Base-by-base conservation (phyloP, 1,284 basidiomycete genomes). In the Volvariella volvacea region DNA sequence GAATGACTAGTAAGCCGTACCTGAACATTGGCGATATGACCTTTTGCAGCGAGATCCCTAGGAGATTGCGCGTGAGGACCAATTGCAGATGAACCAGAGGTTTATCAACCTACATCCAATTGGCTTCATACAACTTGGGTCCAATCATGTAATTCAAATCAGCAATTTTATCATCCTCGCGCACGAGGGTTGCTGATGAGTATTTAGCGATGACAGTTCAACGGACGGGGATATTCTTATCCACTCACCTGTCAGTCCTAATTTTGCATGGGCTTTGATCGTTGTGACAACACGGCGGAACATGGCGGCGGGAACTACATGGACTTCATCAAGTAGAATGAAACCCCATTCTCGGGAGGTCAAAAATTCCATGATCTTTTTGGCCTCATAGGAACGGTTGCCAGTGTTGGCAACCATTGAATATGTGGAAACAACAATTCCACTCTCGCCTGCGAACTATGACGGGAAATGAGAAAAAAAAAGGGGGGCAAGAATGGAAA, bases 141-240 rank as follows among this genome's bases (percentile, higher is more conserved):
- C 96, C 96, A 59, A 99, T 98, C 78, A 99, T 89, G 61, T 98
- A 99, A 62, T 98, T 98, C 47, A 99, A 71, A 68, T 99, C 96
- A 22, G 90, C 88, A 56, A 99, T 99, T 71, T 98, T 98, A 64
- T 99, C 96, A 60, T 99, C 96, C 65, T 99, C 96, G 50, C 96
- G 88, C 25, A 99, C 96, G 30, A 99, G 81, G 2, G 96, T 99
- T 1, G 95, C 93, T 88, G 28, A 37, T 9, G 9, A 8, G 19
- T 36, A 15, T 36, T 15, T 15, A 36, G 34, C n/a, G 34, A 7
- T 6, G 12, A 12, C 40, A 32, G 46, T 22, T 21, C 16, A 30
- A 42, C 28, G 47, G 33, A 20, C 34, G 17, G 31, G 14, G 37
- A 16, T n/a, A 36, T 15, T n/a, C 20, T 38, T 42, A 22, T 37